These are phyloP conservation scores for Talaromyces adpressus DNA, from an alignment of 495 filamentous ascomycete species.

Conservation along the genomic window DNA sequence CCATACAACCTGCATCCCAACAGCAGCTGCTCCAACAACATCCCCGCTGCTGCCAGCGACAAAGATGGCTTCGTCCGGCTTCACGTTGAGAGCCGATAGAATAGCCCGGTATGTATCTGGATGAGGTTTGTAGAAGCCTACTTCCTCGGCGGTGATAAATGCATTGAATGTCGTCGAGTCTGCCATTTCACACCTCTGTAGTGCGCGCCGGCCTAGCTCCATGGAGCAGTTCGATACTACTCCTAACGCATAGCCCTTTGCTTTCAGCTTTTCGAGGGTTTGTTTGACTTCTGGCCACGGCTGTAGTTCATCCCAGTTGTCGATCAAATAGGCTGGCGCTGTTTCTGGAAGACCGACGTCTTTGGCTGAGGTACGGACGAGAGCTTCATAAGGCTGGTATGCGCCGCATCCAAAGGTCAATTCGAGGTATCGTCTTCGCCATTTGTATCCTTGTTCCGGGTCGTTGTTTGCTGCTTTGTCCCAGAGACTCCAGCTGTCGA, in stretches of 20 bases:
- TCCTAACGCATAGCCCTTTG: constrained; percentile 17
- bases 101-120: constrained; percentile 20
- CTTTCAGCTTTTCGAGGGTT: constrained; percentile 13
- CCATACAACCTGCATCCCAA: constrained; percentile 29
- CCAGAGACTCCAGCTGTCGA: constrained; percentile 27
- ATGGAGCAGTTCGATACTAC: constrained; percentile 27
- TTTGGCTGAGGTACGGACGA: constrained; percentile 18
- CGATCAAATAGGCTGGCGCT: constrained; percentile 16
- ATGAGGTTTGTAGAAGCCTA: constrained; percentile 25
- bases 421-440: constrained; percentile 22
- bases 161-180: constrained; percentile 16
- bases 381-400: constrained; percentile 23
- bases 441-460: constrained; percentile 11
- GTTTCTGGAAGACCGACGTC: constrained; percentile 18
- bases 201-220: constrained; percentile 18
- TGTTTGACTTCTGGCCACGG: constrained; percentile 21
- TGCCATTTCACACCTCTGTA: constrained; percentile 9
- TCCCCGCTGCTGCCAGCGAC: constrained; percentile 29
- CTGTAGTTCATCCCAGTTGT: constrained; percentile 18
- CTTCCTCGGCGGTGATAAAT: constrained; percentile 25
- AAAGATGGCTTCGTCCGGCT: constrained; percentile 22
- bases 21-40: constrained; percentile 22
- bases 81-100: constrained; percentile 12
- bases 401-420: constrained; percentile 20
- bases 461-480: constrained; percentile 14